phyloP scores from a whole-genome alignment of 2,329 filamentous ascomycete genomes.

The Cyclaneusma minus region DNA sequence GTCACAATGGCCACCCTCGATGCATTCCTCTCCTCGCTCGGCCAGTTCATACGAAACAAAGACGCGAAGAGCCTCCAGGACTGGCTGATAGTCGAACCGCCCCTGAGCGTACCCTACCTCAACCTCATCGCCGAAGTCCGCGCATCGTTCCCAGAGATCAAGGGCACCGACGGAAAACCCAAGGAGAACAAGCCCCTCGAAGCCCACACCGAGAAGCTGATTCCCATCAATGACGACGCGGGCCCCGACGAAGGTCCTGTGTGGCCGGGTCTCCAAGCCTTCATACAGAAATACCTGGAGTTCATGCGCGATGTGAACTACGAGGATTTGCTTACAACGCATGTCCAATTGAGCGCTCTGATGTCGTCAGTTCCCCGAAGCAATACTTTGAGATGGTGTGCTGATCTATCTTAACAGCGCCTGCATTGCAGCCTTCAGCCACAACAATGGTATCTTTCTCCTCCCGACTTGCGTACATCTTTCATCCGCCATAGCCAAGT shows the following conservation, averaged over 20 bases:
- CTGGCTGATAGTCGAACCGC: conserved; percentile 63
- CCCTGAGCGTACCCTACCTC: conserved; percentile 49
- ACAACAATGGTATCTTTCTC: conserved; percentile 66
- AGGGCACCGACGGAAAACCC: conserved; percentile 25
- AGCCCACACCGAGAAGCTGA: conserved; percentile 42
- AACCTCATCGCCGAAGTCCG: conserved; percentile 54
- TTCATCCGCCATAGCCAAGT: conserved; percentile 61
- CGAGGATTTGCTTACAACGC: conserved; percentile 58
- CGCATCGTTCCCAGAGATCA: conserved; percentile 38
- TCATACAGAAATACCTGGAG: conserved; percentile 66
- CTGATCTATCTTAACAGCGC: conserved; percentile 34
- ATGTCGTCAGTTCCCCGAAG: conserved; percentile 44
- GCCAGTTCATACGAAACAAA: conserved; percentile 41
- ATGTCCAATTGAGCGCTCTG: conserved; percentile 57
- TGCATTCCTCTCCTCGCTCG: conserved; percentile 52
- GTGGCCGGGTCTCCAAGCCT: conserved; percentile 65
- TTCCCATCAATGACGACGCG: conserved; percentile 50
- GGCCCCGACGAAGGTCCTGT: conserved; percentile 46
- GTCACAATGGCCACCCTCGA: conserved; percentile 43
- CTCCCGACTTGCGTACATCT: conserved; percentile 73
- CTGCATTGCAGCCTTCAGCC: conserved; percentile 66
- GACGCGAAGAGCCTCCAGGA: conserved; percentile 51
- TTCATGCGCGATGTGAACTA: conserved; percentile 73
- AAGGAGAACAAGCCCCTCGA: conserved; percentile 36
- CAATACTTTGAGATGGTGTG: conserved; percentile 2